Base-by-base conservation (phyloP, 257 asterid genomes). In the Ehretia macrophylla region DNA sequence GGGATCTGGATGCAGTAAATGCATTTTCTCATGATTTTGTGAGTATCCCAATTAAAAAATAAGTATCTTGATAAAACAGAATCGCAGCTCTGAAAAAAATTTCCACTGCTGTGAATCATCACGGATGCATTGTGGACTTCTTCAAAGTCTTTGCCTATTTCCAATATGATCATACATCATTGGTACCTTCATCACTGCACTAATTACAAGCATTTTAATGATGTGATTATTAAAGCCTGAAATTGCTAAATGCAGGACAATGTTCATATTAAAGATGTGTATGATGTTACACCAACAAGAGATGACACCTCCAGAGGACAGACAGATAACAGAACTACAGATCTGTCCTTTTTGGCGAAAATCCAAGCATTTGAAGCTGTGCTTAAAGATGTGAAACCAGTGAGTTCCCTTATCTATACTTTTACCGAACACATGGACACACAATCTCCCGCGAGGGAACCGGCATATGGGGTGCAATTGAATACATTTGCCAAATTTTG, bases 301-400 rank as follows among this genome's bases (percentile, higher is more conserved):
- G 65, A 68, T n/a, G 58, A 42, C 14, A 32, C 18, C 11, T 17
- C 21, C 4, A 20, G 53, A 27, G 4, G 35, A 27, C 3, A 1
- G 4, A 38, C 22, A 32, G 19, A 19, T 8, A 10, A 18, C 32
- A 9, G 32, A 27, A 14, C 10, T 10, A 51, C 12, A 1, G 58
- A 74, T 65, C 56, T 51, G 67, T 60, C 40, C 39, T 46, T 65
- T 19, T 17, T 56, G 22, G 71, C 69, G 59, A 83, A 75, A 76
- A 63, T 85, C 60, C 62, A 60, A 58, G 81, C 71, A 45, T 69
- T 85, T 32, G 82, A 81, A 64, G 72, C 72, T 17, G 68, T 76
- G 37, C 71, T 87, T n/a, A 46, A 55, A 57, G 72, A 75, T 56
- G 82, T 84, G 17, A 68, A 83, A 52, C 17, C 60, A 40, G 95